Conservation (phyloP, 768 basidiomycete genomes). For the Podaxis sp. region DNA sequence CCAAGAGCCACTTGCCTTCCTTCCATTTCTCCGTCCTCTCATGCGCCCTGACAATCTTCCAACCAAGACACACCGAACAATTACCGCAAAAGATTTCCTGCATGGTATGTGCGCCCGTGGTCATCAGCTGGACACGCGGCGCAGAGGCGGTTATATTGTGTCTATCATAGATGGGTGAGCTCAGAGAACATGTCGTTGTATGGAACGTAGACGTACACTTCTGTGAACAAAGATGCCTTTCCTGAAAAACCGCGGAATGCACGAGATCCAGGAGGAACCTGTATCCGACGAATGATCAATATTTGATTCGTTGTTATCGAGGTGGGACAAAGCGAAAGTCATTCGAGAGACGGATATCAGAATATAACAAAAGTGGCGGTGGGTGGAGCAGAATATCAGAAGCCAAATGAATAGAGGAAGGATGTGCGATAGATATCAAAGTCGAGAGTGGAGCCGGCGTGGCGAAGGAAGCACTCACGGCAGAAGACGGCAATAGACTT, state of each 20-base stretch:
- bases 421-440: constrained; percentile 34
- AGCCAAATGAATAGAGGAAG: constrained; percentile 31
- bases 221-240: constrained; percentile 57
- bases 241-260: constrained; percentile 56
- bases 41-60: constrained; percentile 59
- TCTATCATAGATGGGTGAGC: constrained; percentile 26
- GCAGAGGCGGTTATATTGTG: constrained; percentile 44
- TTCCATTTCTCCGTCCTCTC: constrained; percentile 62
- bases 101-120: constrained; percentile 61
- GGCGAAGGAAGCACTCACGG: constrained; percentile 5
- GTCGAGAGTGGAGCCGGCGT: background rate
- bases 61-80: constrained; percentile 56
- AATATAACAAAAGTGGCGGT: background rate
- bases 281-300: background rate
- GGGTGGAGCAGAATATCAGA: constrained; percentile 32
- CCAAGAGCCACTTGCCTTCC: constrained; percentile 56
- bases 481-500: constrained; percentile 4
- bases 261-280: constrained; percentile 46
- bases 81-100: constrained; percentile 51
- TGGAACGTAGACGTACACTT: constrained; percentile 39
- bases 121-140: constrained; percentile 57
- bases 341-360: background rate
- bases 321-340: background rate
- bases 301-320: constrained; percentile 2
- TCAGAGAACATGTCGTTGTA: background rate